These are phyloP conservation scores for Vinca minor DNA, from an alignment of 257 asterid genomes.

Conservation along the genomic window DNA sequence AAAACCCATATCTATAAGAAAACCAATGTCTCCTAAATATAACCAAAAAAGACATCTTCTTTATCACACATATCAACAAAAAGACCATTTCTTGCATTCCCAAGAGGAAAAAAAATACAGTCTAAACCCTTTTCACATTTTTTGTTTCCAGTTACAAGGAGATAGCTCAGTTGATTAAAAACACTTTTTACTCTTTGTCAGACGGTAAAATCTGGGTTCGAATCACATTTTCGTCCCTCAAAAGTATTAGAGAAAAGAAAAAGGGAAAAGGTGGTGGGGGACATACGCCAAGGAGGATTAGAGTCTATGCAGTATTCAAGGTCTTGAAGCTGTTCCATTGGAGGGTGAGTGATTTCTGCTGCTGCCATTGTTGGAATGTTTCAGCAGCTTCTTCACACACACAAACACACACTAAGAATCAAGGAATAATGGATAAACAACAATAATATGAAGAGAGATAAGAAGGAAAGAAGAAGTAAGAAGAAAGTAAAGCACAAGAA, in stretches of 20 bases:
- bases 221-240: background rate
- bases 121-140: background rate
- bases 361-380: conserved; percentile 35
- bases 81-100: background rate
- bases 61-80: conserved; percentile 8
- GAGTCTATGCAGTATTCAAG: conserved; percentile 96
- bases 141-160: too few species aligned
- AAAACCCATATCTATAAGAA: background rate
- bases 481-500: conserved; percentile 20
- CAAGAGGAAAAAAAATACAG: background rate
- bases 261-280: conserved; percentile 2
- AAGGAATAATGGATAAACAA: conserved; percentile 3
- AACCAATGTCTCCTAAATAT: background rate
- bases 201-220: too few species aligned
- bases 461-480: conserved; percentile 10
- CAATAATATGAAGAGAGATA: background rate
- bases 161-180: too few species aligned
- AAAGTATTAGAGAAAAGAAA: conserved; percentile 8
- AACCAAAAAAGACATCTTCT: background rate
- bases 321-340: conserved; percentile 96
- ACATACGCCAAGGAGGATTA: conserved; percentile 89
- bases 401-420: conserved; percentile 12
- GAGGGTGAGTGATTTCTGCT: conserved; percentile 72
- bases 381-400: conserved; percentile 15
- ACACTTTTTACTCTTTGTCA: too few species aligned